A percentile compares a stretch with the other conserved stretches of the same genome.
phyloP scores from a whole-genome alignment of 2,329 filamentous ascomycete species.

The Chrysoporthe cubensis region DNA sequence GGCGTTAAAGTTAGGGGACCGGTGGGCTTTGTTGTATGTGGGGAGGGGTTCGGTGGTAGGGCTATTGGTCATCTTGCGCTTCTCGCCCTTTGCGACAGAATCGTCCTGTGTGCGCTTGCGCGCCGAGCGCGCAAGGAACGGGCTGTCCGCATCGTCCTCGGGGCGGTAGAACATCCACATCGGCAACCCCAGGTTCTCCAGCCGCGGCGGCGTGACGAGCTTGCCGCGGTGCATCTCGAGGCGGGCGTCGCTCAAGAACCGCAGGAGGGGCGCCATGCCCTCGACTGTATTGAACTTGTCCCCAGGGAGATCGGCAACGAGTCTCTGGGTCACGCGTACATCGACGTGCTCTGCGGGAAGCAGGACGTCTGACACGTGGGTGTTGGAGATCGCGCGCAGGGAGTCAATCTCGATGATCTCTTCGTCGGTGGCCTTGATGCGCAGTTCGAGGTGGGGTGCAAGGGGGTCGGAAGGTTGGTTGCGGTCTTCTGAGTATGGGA shows the following conservation, averaged over 20 bases:
- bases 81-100: background rate
- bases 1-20: conserved; percentile 13
- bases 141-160: conserved; percentile 1
- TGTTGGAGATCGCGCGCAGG: conserved; percentile 45
- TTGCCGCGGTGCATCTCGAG: conserved; percentile 54
- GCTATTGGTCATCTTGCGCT: background rate
- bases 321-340: conserved; percentile 48
- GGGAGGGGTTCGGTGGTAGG: background rate
- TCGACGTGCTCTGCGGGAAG: conserved; percentile 53
- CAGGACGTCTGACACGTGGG: conserved; percentile 47
- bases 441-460: conserved; percentile 43
- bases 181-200: conserved; percentile 35
- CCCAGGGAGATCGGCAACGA: conserved; percentile 38
- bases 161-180: conserved; percentile 27
- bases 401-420: conserved; percentile 39
- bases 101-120: background rate
- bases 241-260: conserved; percentile 50
- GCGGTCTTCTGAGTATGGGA: conserved; percentile 37
- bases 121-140: background rate
- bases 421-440: conserved; percentile 36
- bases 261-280: conserved; percentile 40
- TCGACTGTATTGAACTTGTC: conserved; percentile 29
- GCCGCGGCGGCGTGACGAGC: conserved; percentile 48
- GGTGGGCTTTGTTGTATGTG: conserved; percentile 2
- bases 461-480: conserved; percentile 14